Evolutionary conservation across 2,329 filamentous ascomycete genomes (phyloP).

Genomic region (Claviceps africana): DNA sequence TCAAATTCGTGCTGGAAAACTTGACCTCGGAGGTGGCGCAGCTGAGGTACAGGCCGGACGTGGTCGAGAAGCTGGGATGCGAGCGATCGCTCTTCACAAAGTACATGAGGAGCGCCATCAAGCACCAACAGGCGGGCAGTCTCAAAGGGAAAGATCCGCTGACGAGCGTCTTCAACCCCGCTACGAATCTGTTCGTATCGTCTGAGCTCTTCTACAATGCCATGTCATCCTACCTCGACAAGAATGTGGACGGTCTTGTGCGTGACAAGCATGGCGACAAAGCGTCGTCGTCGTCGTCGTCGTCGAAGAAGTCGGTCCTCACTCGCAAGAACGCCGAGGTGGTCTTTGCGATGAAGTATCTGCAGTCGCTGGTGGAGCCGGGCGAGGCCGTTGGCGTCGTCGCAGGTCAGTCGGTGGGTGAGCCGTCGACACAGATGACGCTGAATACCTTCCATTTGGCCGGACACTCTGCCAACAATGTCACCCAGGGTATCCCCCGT

Average conservation of each 20-base stretch:
- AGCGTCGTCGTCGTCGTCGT: conserved; percentile 6
- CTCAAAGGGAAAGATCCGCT: conserved; percentile 59
- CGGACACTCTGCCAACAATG: conserved; percentile 95
- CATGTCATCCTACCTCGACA: conserved; percentile 64
- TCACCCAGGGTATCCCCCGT: conserved; percentile 94
- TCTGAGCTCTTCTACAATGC: conserved; percentile 72
- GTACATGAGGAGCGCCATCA: conserved; percentile 70
- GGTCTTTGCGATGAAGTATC: conserved; percentile 81
- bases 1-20: conserved; percentile 81
- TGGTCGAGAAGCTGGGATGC: conserved; percentile 30
- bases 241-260: conserved; percentile 52
- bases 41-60: conserved; percentile 48
- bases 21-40: conserved; percentile 66
- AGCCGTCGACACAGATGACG: conserved; percentile 98
- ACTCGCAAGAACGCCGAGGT: conserved; percentile 65
- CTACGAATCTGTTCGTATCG: conserved; percentile 67
- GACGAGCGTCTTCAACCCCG: conserved; percentile 57
- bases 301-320: conserved; percentile 24
- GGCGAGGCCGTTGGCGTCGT: conserved; percentile 96
- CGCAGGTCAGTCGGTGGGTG: conserved; percentile 89
- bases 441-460: conserved; percentile 99
- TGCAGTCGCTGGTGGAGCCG: conserved; percentile 81
- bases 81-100: conserved; percentile 51
- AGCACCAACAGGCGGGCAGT: conserved; percentile 47
- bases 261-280: conserved; percentile 26